Evolutionary conservation across 2,329 filamentous ascomycete genomes (phyloP).

Genomic region (Aspergillus aculeatus): DNA sequence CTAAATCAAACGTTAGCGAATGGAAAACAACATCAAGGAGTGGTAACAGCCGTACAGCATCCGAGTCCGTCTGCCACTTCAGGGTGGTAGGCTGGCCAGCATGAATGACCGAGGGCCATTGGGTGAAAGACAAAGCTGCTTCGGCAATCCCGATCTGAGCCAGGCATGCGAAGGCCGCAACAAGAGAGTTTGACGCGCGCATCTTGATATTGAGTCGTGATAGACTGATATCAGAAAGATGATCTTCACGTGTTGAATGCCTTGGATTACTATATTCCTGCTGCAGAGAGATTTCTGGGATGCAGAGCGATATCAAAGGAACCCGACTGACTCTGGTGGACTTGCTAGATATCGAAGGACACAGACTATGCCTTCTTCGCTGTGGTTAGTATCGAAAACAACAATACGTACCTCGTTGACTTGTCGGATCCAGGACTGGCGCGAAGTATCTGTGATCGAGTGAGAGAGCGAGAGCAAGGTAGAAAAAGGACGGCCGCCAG

Average conservation of each 20-base stretch:
- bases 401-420: constrained; percentile 1
- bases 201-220: constrained; percentile 37
- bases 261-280: not conserved
- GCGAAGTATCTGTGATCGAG: not conserved
- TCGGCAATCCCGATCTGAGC: constrained; percentile 49
- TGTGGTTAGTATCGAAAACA: not conserved
- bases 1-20: constrained; percentile 27
- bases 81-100: constrained; percentile 52
- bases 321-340: not conserved
- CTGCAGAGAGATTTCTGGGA: not conserved
- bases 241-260: not conserved
- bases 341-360: not conserved
- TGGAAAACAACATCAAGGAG: not conserved
- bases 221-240: not conserved
- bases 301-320: not conserved
- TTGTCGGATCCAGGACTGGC: not conserved
- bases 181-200: constrained; percentile 51
- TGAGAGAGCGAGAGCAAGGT: not conserved
- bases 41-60: constrained; percentile 26
- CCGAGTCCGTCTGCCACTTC: constrained; percentile 48
- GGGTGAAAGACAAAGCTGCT: constrained; percentile 51
- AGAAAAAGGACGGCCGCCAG: not conserved
- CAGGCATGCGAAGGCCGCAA: constrained; percentile 46
- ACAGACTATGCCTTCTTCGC: not conserved
- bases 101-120: constrained; percentile 48